These are phyloP conservation scores for Acanthamoeba royreba DNA, from an alignment of 208 protist species.

Conservation along the genomic window DNA sequence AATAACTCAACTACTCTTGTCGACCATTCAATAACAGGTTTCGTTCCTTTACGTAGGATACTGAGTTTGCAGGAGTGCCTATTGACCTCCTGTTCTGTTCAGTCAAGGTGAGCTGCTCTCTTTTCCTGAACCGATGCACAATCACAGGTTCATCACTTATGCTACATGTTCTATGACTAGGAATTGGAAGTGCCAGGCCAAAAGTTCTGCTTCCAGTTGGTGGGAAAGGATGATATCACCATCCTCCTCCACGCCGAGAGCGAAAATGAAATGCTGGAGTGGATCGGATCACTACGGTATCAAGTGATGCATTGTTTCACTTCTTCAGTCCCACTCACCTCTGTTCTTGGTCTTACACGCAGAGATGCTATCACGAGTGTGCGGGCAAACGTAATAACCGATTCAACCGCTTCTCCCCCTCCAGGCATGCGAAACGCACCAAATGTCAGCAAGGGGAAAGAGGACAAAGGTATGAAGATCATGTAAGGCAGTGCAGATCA, in stretches of 20 bases:
- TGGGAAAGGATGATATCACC: not conserved
- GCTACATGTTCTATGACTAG: no score
- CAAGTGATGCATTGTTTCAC: not conserved
- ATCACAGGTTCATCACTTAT: no score
- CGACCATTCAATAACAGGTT: no score
- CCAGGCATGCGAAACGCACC: not conserved
- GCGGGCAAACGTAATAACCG: not conserved
- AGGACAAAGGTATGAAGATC: not conserved
- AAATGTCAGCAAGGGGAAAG: no score
- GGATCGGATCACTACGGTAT: not conserved
- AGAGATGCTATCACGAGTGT: not conserved
- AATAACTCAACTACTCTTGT: not conserved
- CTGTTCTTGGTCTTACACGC: not conserved
- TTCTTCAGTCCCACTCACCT: no score
- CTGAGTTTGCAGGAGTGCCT: not conserved
- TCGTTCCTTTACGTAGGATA: not conserved
- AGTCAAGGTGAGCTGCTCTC: no score
- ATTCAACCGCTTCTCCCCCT: not conserved
- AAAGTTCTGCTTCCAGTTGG: slow-evolving; percentile 17
- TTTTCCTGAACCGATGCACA: no score
- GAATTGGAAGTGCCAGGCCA: not conserved
- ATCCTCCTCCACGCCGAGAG: not conserved
- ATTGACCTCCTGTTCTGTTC: not conserved
- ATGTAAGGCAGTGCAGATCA: no score
- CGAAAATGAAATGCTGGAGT: slow-evolving; percentile 6